Base-by-base conservation (phyloP, 2,329 filamentous ascomycete species). In the Aspergillus calidoustus region DNA sequence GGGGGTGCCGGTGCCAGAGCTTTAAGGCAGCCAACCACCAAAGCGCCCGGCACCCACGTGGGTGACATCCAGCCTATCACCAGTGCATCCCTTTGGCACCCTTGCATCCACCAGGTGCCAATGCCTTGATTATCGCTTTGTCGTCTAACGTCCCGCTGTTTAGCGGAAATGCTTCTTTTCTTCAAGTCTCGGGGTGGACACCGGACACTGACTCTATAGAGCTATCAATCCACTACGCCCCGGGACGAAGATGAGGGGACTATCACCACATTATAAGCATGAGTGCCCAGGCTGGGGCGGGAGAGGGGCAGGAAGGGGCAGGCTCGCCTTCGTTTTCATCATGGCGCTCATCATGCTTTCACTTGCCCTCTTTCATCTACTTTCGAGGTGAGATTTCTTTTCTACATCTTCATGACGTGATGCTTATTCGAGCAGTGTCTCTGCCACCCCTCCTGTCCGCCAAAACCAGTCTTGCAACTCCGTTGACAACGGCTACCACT, bases 401-500 rank as follows among this genome's bases (percentile, higher is more conserved):
- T 13, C 1, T 50, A 3, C 41, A 3, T 7, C 19, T 57, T n/a
- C 15, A 41, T 15, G 34, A 41, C 5, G 13, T 30, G 19, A 13
- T 51, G 17, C 53, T 41, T 54, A 41, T n/a, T 31, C 11, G 19
- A 30, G 7, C 47, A 66, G 64, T 41, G 61, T 62, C 17, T 63
- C 62, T 17, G 56, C 52, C 38, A 31, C 47, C 28, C n/a, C 17
- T 38, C 54, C 53, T 17, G 51, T 54, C 6, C 23, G 25, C 15
- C 41, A 53, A 15, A 51, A 54, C 13, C 43, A 47, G 23, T 54
- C 71, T 13, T 89, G 87, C 76, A 84, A 86, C 71, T 82, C 80
- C 6, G 76, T 84, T 41, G 72, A 82, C 47, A 66, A 79, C 43
- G 89, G 89, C 61, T 91, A 88, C 74, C 83, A 85, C 65, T 93